Evolutionary conservation across 2,329 filamentous ascomycete species (phyloP).

Genomic region (Paracamarosporium sp.): DNA sequence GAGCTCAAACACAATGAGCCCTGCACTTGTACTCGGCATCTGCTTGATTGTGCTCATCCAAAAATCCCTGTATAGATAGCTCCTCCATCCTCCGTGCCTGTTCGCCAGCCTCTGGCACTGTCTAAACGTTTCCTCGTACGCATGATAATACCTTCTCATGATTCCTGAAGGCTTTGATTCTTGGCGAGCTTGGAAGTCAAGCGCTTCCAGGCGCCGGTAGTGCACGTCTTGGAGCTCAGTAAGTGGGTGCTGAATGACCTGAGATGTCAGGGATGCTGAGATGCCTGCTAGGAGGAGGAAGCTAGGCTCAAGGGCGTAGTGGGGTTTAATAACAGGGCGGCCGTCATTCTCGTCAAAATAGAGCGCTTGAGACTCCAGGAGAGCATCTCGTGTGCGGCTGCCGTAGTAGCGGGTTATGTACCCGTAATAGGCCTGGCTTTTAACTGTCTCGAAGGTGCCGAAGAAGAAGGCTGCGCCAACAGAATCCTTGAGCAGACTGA

Average conservation of each 20-base stretch:
- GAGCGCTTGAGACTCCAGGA: conserved; percentile 29
- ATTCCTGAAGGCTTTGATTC: conserved; percentile 36
- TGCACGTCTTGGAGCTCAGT: conserved; percentile 75
- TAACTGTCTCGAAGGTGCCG: conserved; percentile 76
- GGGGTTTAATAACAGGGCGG: conserved; percentile 68
- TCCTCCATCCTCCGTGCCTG: conserved; percentile 63
- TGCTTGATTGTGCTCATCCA: conserved; percentile 75
- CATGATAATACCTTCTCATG: conserved; percentile 71
- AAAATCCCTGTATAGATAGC: conserved; percentile 75
- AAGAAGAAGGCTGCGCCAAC: conserved; percentile 76
- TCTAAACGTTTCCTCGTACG: conserved; percentile 72
- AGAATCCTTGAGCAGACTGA: conserved; percentile 74
- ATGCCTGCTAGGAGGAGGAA: conserved; percentile 75
- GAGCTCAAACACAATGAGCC: conserved; percentile 79
- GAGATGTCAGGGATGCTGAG: conserved; percentile 71
- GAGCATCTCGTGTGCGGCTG: conserved; percentile 42
- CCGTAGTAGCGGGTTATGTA: conserved; percentile 75
- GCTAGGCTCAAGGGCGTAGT: conserved; percentile 76
- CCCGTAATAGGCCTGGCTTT: conserved; percentile 74
- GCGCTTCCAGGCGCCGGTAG: conserved; percentile 74
- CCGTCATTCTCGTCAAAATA: conserved; percentile 33
- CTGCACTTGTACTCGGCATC: conserved; percentile 78
- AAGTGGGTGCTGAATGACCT: conserved; percentile 73
- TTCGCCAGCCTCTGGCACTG: conserved; percentile 66
- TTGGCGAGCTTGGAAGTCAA: conserved; percentile 65